phyloP scores from a whole-genome alignment of 2,329 filamentous ascomycete species.

The Talaromyces sp. region DNA sequence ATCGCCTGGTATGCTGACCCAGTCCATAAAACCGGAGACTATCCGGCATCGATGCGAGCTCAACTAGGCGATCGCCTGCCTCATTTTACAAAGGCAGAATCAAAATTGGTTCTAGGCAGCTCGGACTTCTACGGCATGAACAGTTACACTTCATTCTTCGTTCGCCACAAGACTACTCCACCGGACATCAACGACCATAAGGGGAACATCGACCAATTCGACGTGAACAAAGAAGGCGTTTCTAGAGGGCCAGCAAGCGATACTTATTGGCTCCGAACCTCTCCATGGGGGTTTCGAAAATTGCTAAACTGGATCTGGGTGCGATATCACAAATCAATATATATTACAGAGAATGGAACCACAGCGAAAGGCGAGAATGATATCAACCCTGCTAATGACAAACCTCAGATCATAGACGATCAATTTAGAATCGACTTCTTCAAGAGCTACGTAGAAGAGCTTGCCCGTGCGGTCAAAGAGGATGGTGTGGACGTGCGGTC shows the following conservation, averaged over 20 bases:
- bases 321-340: conserved; percentile 72
- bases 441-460: conserved; percentile 67
- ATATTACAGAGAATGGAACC: conserved; percentile 81
- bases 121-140: conserved; percentile 91
- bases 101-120: conserved; percentile 67
- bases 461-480: conserved; percentile 58
- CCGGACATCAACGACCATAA: conserved; percentile 60
- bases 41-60: conserved; percentile 73
- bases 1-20: conserved; percentile 82
- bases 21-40: conserved; percentile 70
- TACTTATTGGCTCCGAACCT: conserved; percentile 72
- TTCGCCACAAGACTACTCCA: conserved; percentile 64
- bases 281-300: conserved; percentile 70
- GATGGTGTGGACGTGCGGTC: conserved; percentile 72
- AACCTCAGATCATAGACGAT: conserved; percentile 68
- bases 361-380: conserved; percentile 69
- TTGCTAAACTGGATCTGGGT: conserved; percentile 70
- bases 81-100: conserved; percentile 67
- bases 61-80: conserved; percentile 77
- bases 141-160: conserved; percentile 80
- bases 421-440: conserved; percentile 76
- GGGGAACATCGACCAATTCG: conserved; percentile 68
- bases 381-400: conserved; percentile 52
- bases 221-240: conserved; percentile 66
- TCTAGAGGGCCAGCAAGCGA: conserved; percentile 75